These are phyloP conservation scores for Daldinia childiae DNA, from an alignment of 495 filamentous ascomycete genomes.

Conservation along the genomic window DNA sequence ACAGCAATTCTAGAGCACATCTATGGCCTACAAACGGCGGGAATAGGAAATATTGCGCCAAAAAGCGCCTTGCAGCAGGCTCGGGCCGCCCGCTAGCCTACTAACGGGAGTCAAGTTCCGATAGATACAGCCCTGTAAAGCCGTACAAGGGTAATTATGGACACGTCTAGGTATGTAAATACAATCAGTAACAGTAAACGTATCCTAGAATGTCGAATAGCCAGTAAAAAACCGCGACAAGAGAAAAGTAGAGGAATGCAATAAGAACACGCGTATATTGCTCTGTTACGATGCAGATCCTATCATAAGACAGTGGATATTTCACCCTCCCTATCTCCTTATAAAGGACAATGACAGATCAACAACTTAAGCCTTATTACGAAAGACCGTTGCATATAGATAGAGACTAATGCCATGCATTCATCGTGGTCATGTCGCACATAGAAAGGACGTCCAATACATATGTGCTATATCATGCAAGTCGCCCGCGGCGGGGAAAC, in stretches of 20 bases:
- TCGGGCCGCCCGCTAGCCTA: background rate
- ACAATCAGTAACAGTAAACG: no score
- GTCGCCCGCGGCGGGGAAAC: background rate
- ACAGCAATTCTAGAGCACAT: slow-evolving; percentile 4
- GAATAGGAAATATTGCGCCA: slow-evolving; percentile 6
- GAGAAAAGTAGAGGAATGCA: no score
- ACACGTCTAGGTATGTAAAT: background rate
- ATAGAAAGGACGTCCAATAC: background rate
- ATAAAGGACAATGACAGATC: background rate
- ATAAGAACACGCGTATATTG: no score
- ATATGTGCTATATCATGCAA: background rate
- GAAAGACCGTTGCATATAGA: background rate
- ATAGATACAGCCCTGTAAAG: slow-evolving; percentile 18
- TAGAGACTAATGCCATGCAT: background rate
- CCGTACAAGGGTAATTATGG: slow-evolving; percentile 1
- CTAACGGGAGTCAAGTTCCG: slow-evolving; percentile 36
- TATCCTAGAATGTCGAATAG: background rate
- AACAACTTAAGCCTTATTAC: background rate
- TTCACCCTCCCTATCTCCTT: background rate
- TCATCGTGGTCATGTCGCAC: background rate
- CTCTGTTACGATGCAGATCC: no score
- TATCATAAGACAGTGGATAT: no score
- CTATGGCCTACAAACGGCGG: slow-evolving; percentile 1
- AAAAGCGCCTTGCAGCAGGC: slow-evolving; percentile 1
- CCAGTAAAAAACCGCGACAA: no score